phyloP scores from a whole-genome alignment of 495 filamentous ascomycete species.

The Xylaria palmicola region DNA sequence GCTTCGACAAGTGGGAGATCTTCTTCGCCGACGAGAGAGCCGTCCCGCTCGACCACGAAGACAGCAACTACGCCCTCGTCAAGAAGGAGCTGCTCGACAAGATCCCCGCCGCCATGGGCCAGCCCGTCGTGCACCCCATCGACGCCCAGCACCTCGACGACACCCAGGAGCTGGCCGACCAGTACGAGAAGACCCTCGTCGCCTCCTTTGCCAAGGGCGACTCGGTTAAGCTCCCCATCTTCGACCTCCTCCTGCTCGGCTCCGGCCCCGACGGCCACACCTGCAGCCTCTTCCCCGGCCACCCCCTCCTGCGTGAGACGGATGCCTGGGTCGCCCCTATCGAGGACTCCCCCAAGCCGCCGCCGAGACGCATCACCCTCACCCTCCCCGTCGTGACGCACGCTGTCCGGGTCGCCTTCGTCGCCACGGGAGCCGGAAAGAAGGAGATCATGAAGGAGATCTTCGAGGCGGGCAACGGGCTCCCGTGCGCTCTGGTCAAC shows the following conservation, averaged over 20 bases:
- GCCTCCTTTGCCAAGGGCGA: slow-evolving; percentile 78
- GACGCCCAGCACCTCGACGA: slow-evolving; percentile 71
- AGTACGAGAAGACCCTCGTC: slow-evolving; percentile 89
- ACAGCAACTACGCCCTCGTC: slow-evolving; percentile 90
- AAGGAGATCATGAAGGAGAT: slow-evolving; percentile 89
- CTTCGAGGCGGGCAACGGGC: slow-evolving; percentile 72
- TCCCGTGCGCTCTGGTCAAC: slow-evolving; percentile 89
- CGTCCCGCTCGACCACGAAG: slow-evolving; percentile 84
- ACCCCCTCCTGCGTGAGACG: slow-evolving; percentile 80
- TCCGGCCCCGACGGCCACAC: slow-evolving; percentile 96
- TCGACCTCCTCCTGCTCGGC: slow-evolving; percentile 89
- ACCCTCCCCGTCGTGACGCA: slow-evolving; percentile 87
- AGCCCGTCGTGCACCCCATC: slow-evolving; percentile 76
- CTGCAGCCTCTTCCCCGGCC: slow-evolving; percentile 91
- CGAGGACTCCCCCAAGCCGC: slow-evolving; percentile 91
- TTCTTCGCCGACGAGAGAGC: slow-evolving; percentile 98
- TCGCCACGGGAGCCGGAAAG: slow-evolving; percentile 86
- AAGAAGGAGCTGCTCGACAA: slow-evolving; percentile 86
- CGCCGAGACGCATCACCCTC: slow-evolving; percentile 84
- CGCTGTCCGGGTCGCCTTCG: slow-evolving; percentile 79
- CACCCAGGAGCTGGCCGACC: slow-evolving; percentile 86
- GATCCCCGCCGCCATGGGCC: slow-evolving; percentile 63
- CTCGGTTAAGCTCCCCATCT: slow-evolving; percentile 86
- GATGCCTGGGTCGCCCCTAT: slow-evolving; percentile 91
- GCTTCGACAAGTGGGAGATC: slow-evolving; percentile 90